A percentile compares a stretch with the other conserved stretches of the same genome.
phyloP scores from a whole-genome alignment of 257 asterid species.

The Ilex aquifolium region DNA sequence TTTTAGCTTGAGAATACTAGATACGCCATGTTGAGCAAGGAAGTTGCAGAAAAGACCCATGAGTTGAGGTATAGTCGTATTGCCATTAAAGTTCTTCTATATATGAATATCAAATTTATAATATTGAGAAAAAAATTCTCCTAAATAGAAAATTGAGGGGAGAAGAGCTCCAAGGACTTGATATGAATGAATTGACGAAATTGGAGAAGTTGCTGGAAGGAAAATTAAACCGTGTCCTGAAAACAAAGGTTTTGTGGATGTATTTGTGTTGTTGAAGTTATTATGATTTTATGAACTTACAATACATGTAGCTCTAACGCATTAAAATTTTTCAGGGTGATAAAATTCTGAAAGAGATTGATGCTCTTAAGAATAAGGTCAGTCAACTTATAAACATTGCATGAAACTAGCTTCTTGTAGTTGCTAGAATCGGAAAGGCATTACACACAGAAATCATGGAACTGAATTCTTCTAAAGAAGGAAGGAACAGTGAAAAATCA shows the following conservation, averaged over 20 bases:
- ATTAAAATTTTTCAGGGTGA: slow-evolving; percentile 43
- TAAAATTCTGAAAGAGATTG: slow-evolving; percentile 43
- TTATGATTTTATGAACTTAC: not conserved
- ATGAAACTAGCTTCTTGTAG: not conserved
- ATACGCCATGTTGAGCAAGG: slow-evolving; percentile 36
- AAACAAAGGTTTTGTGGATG: slow-evolving; percentile 35
- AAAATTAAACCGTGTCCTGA: slow-evolving; percentile 47
- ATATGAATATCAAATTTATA: no score
- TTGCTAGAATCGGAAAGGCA: no score
- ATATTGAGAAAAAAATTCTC: no score
- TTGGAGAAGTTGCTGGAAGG: slow-evolving; percentile 57
- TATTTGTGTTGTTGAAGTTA: not conserved
- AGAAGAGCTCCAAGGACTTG: slow-evolving; percentile 69
- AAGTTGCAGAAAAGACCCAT: slow-evolving; percentile 30
- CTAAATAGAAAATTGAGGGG: slow-evolving; percentile 55
- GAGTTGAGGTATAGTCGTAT: slow-evolving; percentile 39
- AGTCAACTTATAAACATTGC: slow-evolving; percentile 14
- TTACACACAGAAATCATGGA: no score
- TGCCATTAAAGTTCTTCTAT: not conserved
- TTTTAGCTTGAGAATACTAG: slow-evolving; percentile 21
- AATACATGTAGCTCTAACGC: not conserved
- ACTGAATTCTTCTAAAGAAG: no score
- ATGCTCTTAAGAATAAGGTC: slow-evolving; percentile 52
- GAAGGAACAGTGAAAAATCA: no score
- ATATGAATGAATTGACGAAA: slow-evolving; percentile 49